A percentile compares a stretch with the other conserved stretches of the same genome.
phyloP scores from a whole-genome alignment of 225 moss, liverwort and hornwort genomes.

The Antitrichia curtipendula region DNA sequence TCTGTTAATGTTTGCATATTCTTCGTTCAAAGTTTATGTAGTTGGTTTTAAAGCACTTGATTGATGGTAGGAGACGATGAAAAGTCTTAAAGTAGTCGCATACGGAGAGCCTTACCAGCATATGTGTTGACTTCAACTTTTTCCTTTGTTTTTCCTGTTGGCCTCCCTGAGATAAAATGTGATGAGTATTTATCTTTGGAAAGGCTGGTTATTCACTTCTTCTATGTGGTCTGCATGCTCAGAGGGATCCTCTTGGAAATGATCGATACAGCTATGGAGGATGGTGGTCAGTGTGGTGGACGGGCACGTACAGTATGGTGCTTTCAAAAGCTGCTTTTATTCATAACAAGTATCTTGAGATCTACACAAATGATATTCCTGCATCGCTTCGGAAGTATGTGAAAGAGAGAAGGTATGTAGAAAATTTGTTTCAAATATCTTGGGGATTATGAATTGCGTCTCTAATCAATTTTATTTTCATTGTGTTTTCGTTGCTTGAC shows the following conservation, averaged over 20 bases:
- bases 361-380: conserved; percentile 73
- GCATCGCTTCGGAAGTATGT: conserved; percentile 59
- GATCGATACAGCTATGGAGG: conserved; percentile 73
- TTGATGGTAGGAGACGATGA: not conserved
- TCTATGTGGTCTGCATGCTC: not conserved
- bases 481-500: not conserved
- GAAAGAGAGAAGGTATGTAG: conserved; percentile 47
- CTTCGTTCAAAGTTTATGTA: not conserved
- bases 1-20: not conserved
- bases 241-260: conserved; percentile 21
- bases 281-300: conserved; percentile 99
- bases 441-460: not conserved
- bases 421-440: not conserved
- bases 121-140: not conserved
- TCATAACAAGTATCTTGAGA: conserved; percentile 72
- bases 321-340: conserved; percentile 88
- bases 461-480: not conserved
- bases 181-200: not conserved
- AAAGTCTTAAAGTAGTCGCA: not conserved
- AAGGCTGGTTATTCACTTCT: not conserved
- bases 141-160: not conserved
- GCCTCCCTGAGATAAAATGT: not conserved
- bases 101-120: not conserved
- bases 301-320: conserved; percentile 95
- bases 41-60: not conserved